A percentile compares a stretch with the other conserved stretches of the same genome.
Conservation (phyloP, 768 basidiomycete species). For the Tylopilus subfusipes region DNA sequence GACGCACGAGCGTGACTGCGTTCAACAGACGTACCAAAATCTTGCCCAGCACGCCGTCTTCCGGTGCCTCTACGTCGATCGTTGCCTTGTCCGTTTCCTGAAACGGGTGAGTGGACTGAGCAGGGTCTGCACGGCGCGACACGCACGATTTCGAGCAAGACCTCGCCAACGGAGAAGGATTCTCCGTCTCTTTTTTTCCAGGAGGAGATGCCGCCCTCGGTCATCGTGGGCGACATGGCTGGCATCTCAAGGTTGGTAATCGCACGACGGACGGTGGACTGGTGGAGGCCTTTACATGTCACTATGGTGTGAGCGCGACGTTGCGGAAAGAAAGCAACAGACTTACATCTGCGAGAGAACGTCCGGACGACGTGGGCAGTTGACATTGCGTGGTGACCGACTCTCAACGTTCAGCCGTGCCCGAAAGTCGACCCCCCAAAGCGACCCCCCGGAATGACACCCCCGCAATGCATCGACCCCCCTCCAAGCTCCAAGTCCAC, state of each 20-base stretch:
- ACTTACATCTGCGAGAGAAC: constrained; percentile 26
- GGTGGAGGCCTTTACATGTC: constrained; percentile 41
- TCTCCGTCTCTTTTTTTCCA: constrained; percentile 93
- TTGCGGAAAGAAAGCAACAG: neutral
- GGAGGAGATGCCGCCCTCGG: constrained; percentile 83
- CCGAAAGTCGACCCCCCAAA: neutral
- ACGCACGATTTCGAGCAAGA: constrained; percentile 85
- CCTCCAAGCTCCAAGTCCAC: neutral
- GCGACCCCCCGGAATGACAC: constrained; percentile 1
- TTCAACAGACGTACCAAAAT: constrained; percentile 63
- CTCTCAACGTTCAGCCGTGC: neutral
- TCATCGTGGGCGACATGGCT: constrained; percentile 97
- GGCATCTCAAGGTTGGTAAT: constrained; percentile 85
- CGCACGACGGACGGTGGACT: constrained; percentile 48
- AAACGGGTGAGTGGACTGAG: constrained; percentile 2
- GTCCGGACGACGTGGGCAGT: constrained; percentile 11
- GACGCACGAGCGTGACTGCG: neutral
- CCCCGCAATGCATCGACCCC: constrained; percentile 8
- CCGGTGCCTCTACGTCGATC: constrained; percentile 98
- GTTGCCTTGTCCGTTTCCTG: constrained; percentile 95
- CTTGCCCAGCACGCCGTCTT: constrained; percentile 92
- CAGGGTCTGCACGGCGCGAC: neutral
- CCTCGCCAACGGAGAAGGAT: constrained; percentile 74
- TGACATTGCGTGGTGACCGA: constrained; percentile 9
- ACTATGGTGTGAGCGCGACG: constrained; percentile 3